These are phyloP conservation scores for Lachnellula hyalina DNA, from an alignment of 2,329 filamentous ascomycete species.

Conservation along the genomic window DNA sequence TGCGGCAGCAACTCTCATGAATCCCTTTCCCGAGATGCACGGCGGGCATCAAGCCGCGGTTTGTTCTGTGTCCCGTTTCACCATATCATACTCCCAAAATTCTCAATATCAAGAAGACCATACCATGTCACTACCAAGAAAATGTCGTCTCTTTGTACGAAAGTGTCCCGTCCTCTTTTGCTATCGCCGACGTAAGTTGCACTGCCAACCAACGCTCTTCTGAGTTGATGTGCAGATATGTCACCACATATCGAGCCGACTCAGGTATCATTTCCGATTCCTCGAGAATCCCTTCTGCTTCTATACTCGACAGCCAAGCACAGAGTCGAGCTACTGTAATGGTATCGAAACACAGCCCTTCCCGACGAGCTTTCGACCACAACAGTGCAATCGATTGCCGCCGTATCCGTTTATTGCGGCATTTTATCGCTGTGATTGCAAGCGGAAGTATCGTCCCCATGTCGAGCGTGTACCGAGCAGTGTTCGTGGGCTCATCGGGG, in stretches of 20 bases:
- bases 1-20: constrained; percentile 3
- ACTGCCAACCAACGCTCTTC: constrained; percentile 30
- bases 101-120: background rate
- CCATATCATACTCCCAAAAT: constrained; percentile 4
- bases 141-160: constrained; percentile 29
- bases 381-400: constrained; percentile 27
- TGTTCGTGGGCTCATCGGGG: constrained; percentile 27
- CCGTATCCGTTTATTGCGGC: constrained; percentile 26
- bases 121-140: constrained; percentile 24
- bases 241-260: constrained; percentile 23
- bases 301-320: constrained; percentile 30
- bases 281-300: constrained; percentile 27
- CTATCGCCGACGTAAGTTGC: constrained; percentile 24
- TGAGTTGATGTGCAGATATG: constrained; percentile 28
- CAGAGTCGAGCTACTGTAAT: constrained; percentile 29
- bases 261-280: constrained; percentile 26
- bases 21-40: background rate
- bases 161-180: constrained; percentile 21
- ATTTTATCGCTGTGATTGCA: constrained; percentile 29
- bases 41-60: background rate
- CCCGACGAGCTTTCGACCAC: constrained; percentile 29
- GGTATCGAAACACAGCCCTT: constrained; percentile 30
- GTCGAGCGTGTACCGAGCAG: constrained; percentile 29
- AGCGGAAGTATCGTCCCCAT: constrained; percentile 31
- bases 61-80: constrained; percentile 4